Conservation (phyloP, 2,329 filamentous ascomycete genomes). For the Cladosporium sp. region DNA sequence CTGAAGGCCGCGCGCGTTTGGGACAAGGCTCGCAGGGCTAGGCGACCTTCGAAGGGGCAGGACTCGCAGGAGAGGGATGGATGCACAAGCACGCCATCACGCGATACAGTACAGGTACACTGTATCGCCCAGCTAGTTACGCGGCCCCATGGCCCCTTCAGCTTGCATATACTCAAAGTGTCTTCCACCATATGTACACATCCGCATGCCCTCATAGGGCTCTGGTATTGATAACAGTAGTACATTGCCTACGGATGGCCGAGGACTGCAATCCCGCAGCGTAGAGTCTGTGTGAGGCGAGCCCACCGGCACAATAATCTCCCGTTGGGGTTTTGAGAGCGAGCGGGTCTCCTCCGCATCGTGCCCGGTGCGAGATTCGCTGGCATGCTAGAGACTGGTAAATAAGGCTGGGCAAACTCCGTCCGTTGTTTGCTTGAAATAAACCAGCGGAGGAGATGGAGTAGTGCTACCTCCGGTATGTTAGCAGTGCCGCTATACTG, state of each 20-base stretch:
- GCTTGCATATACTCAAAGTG: not conserved
- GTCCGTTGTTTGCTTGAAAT: not conserved
- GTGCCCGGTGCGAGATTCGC: not conserved
- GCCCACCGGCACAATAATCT: not conserved
- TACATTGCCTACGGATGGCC: not conserved
- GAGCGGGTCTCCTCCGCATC: conserved; percentile 1
- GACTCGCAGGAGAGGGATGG: conserved; percentile 2
- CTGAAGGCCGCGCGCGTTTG: conserved; percentile 5
- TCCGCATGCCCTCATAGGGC: not conserved
- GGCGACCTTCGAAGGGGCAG: not conserved
- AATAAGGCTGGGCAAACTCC: conserved; percentile 2
- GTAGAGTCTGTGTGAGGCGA: not conserved
- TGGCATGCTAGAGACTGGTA: not conserved
- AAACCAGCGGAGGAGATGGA: conserved; percentile 2
- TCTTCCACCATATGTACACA: not conserved
- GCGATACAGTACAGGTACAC: not conserved
- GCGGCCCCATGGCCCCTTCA: not conserved
- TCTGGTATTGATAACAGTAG: not conserved
- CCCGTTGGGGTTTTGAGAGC: not conserved
- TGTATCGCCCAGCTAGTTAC: not conserved
- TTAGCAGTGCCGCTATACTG: not conserved
- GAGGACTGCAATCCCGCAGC: not conserved
- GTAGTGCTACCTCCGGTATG: not conserved
- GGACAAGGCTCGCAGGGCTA: conserved; percentile 12
- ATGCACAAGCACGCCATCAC: conserved; percentile 17